Evolutionary conservation across 306 rosid genomes (phyloP).

Genomic region (Malus domestica): ASM211411v1 NC_041805.1:5114501-5115000

Average conservation of each 20-base stretch:
- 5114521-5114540: background rate
- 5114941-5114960: background rate
- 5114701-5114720: constrained; percentile 62
- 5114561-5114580: too few relatives aligned
- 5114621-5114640: background rate
- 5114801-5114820: background rate
- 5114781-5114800: constrained; percentile 92
- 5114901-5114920: background rate
- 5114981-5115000: background rate
- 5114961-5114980: background rate
- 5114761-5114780: constrained; percentile 83
- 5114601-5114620: too few relatives aligned
- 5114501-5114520: background rate
- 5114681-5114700: constrained; percentile 66
- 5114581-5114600: too few relatives aligned
- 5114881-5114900: background rate
- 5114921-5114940: background rate
- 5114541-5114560: too few relatives aligned
- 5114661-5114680: constrained; percentile 74
- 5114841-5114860: background rate
- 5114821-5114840: background rate
- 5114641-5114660: constrained; percentile 4
- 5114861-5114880: background rate
- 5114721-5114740: constrained; percentile 66
- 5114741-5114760: constrained; percentile 73